Percentiles rank a stretch among this genome's conserved stretches.
phyloP scores from a whole-genome alignment of 148 eudicot species.

The Vaccinium corymbosum region DNA sequence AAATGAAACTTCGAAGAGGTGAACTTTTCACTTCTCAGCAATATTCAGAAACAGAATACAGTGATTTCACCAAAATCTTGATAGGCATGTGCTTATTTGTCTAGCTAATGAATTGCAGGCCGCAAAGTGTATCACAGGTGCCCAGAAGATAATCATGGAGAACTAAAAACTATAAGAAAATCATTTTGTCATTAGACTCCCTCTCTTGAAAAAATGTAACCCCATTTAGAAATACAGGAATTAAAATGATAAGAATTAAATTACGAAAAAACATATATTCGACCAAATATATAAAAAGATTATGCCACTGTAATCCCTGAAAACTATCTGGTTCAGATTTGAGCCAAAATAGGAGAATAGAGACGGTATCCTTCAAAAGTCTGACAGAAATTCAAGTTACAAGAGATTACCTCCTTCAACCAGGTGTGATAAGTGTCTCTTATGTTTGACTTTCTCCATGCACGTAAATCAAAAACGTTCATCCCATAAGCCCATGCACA shows the following conservation, averaged over 20 bases:
- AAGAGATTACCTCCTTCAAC: constrained; percentile 80
- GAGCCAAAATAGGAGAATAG: background rate
- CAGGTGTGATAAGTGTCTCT: constrained; percentile 88
- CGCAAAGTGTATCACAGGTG: background rate
- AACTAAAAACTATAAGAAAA: background rate
- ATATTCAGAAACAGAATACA: background rate
- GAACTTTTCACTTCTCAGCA: background rate
- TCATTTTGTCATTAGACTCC: background rate
- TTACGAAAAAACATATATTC: background rate
- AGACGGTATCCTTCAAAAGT: background rate
- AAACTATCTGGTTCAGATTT: background rate
- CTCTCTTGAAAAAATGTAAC: background rate
- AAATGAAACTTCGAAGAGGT: background rate
- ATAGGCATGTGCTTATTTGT: background rate
- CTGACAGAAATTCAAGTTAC: background rate
- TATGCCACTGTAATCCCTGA: background rate
- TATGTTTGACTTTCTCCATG: constrained; percentile 85
- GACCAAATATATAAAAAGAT: background rate
- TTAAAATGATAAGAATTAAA: background rate
- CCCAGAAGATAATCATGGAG: background rate
- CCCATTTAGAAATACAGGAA: background rate
- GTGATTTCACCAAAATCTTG: background rate
- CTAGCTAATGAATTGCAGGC: constrained; percentile 1
- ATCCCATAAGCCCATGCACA: constrained; percentile 99
- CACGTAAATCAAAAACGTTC: constrained; percentile 89